Conservation (phyloP, 2,329 filamentous ascomycete species). For the Bipolaris bicolor region DNA sequence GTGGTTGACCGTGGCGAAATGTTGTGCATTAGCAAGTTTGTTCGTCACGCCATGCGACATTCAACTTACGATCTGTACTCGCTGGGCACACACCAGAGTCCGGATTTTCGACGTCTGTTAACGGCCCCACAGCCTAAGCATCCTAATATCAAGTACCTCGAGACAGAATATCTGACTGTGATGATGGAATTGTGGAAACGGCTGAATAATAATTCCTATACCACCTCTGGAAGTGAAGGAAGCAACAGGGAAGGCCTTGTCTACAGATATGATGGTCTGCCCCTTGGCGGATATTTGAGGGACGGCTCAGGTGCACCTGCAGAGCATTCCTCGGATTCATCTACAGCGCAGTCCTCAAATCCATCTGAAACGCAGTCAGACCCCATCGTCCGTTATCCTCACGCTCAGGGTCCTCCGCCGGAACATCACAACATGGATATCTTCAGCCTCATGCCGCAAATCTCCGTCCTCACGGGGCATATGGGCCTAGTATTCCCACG, state of each 20-base stretch:
- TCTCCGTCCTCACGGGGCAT: no score
- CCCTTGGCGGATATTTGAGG: neutral
- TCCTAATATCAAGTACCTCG: neutral
- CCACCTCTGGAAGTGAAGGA: neutral
- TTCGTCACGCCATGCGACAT: conserved; percentile 15
- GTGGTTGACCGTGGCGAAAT: neutral
- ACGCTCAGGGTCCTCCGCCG: neutral
- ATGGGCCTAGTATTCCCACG: neutral
- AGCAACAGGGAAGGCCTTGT: neutral
- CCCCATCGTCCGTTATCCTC: neutral
- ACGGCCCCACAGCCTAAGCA: neutral
- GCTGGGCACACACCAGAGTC: conserved; percentile 7
- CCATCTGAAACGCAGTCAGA: no score
- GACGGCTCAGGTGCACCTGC: neutral
- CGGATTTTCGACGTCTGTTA: conserved; percentile 5
- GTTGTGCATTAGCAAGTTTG: conserved; percentile 11
- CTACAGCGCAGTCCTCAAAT: no score
- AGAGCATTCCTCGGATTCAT: no score
- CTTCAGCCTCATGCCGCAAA: neutral
- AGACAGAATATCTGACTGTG: neutral
- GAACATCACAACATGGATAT: neutral
- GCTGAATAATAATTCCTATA: neutral
- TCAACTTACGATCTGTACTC: conserved; percentile 7
- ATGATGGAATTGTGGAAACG: neutral
- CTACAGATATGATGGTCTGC: neutral